Base-by-base conservation (phyloP, 2,329 filamentous ascomycete species). In the Diplocarpon mali region DNA sequence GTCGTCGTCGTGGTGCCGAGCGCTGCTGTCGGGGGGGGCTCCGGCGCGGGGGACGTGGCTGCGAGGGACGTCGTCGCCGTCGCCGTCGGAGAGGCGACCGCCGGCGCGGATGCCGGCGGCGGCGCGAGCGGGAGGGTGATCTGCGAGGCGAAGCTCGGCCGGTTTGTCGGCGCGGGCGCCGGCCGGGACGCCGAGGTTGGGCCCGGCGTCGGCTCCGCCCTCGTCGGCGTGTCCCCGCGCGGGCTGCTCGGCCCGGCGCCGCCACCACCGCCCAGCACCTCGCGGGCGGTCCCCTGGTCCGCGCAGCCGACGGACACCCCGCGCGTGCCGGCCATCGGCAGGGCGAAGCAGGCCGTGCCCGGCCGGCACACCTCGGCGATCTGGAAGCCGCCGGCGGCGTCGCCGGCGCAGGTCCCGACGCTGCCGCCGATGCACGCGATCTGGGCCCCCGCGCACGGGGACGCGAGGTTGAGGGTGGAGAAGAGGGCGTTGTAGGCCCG, bases 361-460 rank as follows among this genome's bases (percentile, higher is more conserved):
- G 51, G 40, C 0, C 32, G 35, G 27, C 60, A 63, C 34, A 69
- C 69, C 9, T 59, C 48, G 0, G 53, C 55, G 14, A 76, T 65
- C 3, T 60, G 53, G 53, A 72, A 78, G 0, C 53, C 56, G 14
- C 69, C 68, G 10, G 50, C 47, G 16, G 51, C 44, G 24, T 60
- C 59, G 54, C 76, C 44, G 24, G 60, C 59, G 54, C 76, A 80
- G 12, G 57, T 57, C n/a, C 65, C 73, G 4, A 71, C 54, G 40
- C 68, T 65, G 16, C 72, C 70, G 12, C 64, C 57, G 36, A 79
- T 68, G 43, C 76, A 80, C 4, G 75, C 74, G 2, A 67, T 64
- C 46, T 77, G 70, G 20, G 63, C 64, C 1, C 56, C 42, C 0
- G 53, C 56, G 55, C 76, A 80, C 40, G 69, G 64, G 2, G 71